A percentile compares a stretch with the other conserved stretches of the same genome.
These are phyloP conservation scores for Hygrocybe punicea DNA, from an alignment of 768 basidiomycete genomes.

Conservation along the genomic window DNA sequence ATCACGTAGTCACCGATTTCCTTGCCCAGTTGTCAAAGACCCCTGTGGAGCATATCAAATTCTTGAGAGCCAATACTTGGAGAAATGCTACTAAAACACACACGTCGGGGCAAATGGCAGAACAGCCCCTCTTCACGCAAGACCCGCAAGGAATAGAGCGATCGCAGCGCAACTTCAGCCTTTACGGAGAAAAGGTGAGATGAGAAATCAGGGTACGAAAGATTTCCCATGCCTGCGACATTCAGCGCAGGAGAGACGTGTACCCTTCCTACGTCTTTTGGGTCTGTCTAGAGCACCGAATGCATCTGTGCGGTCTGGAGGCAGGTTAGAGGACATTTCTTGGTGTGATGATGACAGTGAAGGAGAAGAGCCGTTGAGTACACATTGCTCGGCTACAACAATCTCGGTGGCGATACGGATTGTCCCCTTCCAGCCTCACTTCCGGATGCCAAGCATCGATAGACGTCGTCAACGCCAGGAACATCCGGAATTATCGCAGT, in stretches of 20 bases:
- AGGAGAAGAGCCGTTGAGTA: neutral
- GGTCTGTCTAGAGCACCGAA: conserved; percentile 27
- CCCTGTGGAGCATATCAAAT: conserved; percentile 39
- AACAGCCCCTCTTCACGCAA: conserved; percentile 76
- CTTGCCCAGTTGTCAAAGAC: conserved; percentile 77
- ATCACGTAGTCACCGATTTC: conserved; percentile 56
- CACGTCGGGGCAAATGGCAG: conserved; percentile 81
- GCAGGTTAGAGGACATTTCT: conserved; percentile 36
- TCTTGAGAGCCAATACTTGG: conserved; percentile 9
- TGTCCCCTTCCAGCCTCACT: too few species aligned
- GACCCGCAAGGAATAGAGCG: conserved; percentile 73
- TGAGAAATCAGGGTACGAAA: conserved; percentile 5
- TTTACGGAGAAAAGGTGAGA: conserved; percentile 19
- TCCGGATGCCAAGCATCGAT: too few species aligned
- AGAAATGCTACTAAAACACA: conserved; percentile 34
- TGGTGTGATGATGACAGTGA: conserved; percentile 5
- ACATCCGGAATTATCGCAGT: too few species aligned
- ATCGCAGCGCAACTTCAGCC: conserved; percentile 72
- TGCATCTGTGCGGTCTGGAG: conserved; percentile 27
- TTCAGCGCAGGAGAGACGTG: conserved; percentile 75
- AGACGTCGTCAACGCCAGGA: too few species aligned
- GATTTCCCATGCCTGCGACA: conserved; percentile 55
- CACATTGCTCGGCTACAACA: neutral
- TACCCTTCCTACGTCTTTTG: conserved; percentile 67
- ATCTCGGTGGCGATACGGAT: too few species aligned